Conservation (phyloP, 495 filamentous ascomycete genomes). For the Annulohypoxylon bovei region DNA sequence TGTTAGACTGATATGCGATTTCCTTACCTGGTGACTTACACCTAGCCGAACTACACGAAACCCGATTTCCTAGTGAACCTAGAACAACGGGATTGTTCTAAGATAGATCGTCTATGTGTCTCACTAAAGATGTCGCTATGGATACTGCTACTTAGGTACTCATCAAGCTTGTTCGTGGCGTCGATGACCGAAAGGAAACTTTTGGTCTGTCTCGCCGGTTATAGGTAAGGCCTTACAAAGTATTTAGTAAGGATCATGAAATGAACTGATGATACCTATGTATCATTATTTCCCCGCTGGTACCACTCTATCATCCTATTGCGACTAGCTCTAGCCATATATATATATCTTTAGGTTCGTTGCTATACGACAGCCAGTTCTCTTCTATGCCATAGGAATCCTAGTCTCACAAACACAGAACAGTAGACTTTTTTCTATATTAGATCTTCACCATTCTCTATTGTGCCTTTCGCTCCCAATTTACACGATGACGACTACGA, state of each 20-base stretch:
- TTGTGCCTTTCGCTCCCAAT: background rate
- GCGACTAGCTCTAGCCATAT: background rate
- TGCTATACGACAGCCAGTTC: background rate
- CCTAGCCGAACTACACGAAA: background rate
- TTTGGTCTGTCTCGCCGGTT: background rate
- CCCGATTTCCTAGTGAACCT: background rate
- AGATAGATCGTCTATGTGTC: no score
- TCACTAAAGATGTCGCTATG: no score
- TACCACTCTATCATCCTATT: background rate
- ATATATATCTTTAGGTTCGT: background rate
- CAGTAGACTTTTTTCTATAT: background rate
- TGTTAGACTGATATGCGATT: background rate
- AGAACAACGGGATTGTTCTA: background rate
- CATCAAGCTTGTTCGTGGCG: background rate
- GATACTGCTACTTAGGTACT: background rate
- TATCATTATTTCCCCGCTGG: conserved; percentile 9
- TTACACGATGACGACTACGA: conserved; percentile 21
- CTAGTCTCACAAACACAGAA: background rate
- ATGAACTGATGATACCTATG: background rate
- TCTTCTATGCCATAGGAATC: background rate
- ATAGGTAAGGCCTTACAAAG: conserved; percentile 5
- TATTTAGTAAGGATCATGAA: conserved; percentile 8
- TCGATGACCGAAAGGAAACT: background rate
- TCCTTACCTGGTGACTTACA: background rate
- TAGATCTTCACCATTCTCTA: background rate